A percentile compares a stretch with the other conserved stretches of the same genome.
These are phyloP conservation scores for Suillus cothurnatus DNA, from an alignment of 768 basidiomycete genomes.

Conservation along the genomic window DNA sequence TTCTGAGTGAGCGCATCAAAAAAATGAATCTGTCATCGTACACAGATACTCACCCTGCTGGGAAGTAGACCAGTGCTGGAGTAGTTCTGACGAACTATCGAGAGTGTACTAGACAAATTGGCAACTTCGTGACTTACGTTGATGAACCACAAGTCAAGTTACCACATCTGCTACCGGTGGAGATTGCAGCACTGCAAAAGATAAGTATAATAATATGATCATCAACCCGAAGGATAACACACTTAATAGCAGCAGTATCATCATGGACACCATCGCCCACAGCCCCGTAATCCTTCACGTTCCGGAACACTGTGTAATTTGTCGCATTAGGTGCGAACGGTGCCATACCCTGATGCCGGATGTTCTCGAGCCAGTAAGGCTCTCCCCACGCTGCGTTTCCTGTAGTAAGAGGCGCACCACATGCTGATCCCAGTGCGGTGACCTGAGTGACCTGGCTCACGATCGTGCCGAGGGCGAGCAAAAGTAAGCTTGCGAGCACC, in stretches of 20 bases:
- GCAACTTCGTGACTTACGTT: conserved; percentile 34
- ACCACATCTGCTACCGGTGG: conserved; percentile 59
- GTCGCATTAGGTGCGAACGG: conserved; percentile 57
- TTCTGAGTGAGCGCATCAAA: conserved; percentile 17
- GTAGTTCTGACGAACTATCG: conserved; percentile 42
- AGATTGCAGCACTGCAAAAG: conserved; percentile 55
- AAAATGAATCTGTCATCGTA: not conserved
- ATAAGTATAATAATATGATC: not conserved
- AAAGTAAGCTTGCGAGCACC: not conserved
- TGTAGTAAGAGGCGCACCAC: conserved; percentile 20
- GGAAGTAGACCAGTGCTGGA: conserved; percentile 74
- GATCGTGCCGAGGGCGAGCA: not conserved
- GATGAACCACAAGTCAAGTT: conserved; percentile 56
- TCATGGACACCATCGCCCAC: conserved; percentile 62
- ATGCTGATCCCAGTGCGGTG: conserved; percentile 36
- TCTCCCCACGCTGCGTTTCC: conserved; percentile 53
- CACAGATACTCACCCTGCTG: conserved; percentile 50
- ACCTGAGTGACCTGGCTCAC: not conserved
- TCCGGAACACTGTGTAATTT: conserved; percentile 68
- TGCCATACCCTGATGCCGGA: conserved; percentile 66
- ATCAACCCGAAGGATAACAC: conserved; percentile 2
- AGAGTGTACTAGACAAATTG: not conserved
- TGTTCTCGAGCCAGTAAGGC: conserved; percentile 68
- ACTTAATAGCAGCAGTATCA: conserved; percentile 76
- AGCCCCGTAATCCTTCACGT: conserved; percentile 62